phyloP scores from a whole-genome alignment of 2,329 filamentous ascomycete genomes.

The Colletotrichum viniferum region DNA sequence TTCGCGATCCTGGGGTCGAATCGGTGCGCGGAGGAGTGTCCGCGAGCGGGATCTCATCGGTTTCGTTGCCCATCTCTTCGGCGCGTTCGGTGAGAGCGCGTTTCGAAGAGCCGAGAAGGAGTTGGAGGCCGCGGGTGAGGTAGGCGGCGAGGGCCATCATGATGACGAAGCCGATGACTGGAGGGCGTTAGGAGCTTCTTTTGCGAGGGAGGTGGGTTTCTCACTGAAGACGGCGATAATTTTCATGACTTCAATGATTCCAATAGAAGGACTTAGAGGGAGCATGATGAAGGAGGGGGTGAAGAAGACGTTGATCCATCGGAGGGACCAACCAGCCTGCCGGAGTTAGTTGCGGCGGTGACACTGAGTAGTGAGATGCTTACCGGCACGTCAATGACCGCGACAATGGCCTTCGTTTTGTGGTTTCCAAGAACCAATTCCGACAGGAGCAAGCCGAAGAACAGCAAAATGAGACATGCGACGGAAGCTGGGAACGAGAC shows the following conservation, averaged over 20 bases:
- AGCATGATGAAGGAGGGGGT: conserved; percentile 64
- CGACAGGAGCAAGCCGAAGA: conserved; percentile 50
- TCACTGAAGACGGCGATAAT: conserved; percentile 64
- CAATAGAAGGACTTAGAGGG: conserved; percentile 59
- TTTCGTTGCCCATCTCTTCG: conserved; percentile 51
- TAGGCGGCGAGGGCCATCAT: conserved; percentile 59
- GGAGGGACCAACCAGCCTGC: conserved; percentile 61
- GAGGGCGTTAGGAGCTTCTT: neutral
- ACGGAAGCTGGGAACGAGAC: conserved; percentile 65
- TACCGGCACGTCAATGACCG: conserved; percentile 58
- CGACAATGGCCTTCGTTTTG: conserved; percentile 51
- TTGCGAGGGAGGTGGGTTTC: conserved; percentile 11
- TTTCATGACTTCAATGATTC: conserved; percentile 58
- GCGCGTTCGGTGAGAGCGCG: conserved; percentile 54
- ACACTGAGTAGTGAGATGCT: neutral
- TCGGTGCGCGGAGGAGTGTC: conserved; percentile 10
- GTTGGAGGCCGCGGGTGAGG: conserved; percentile 57
- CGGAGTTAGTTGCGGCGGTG: neutral
- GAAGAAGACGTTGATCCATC: conserved; percentile 65
- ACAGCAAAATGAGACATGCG: conserved; percentile 60
- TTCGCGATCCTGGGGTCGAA: conserved; percentile 24
- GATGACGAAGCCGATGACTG: conserved; percentile 59
- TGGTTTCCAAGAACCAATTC: conserved; percentile 53
- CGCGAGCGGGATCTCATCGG: conserved; percentile 53
- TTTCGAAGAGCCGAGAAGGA: conserved; percentile 56